A percentile compares a stretch with the other conserved stretches of the same genome.
These are phyloP conservation scores for Paramyrothecium roridum DNA, from an alignment of 2,329 filamentous ascomycete species.

Conservation along the genomic window DNA sequence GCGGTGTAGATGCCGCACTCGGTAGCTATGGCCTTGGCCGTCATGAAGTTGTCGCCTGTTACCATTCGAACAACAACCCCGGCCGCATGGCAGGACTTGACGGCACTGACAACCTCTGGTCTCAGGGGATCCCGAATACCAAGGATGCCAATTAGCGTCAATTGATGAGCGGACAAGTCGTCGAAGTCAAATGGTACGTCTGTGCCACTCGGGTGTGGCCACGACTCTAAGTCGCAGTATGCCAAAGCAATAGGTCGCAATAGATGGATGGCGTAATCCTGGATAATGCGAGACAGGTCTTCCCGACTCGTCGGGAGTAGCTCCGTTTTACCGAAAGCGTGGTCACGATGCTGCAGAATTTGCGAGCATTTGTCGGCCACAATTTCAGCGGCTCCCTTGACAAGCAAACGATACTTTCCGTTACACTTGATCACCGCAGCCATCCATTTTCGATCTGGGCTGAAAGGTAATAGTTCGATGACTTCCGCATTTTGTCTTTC, in stretches of 20 bases:
- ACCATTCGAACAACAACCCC: slow-evolving; percentile 62
- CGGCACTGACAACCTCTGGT: slow-evolving; percentile 55
- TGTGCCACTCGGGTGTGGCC: slow-evolving; percentile 60
- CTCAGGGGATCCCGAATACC: slow-evolving; percentile 65
- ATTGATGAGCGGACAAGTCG: slow-evolving; percentile 33
- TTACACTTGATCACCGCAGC: slow-evolving; percentile 47
- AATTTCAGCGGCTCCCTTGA: slow-evolving; percentile 58
- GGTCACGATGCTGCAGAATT: slow-evolving; percentile 41
- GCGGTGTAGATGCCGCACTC: slow-evolving; percentile 63
- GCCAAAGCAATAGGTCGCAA: slow-evolving; percentile 74
- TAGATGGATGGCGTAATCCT: slow-evolving; percentile 61
- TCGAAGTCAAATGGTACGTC: slow-evolving; percentile 41
- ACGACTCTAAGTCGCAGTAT: slow-evolving; percentile 69
- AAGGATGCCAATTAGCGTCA: slow-evolving; percentile 69
- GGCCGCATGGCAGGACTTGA: slow-evolving; percentile 56
- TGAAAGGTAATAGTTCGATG: slow-evolving; percentile 49
- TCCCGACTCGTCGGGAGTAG: slow-evolving; percentile 26
- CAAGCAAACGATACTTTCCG: slow-evolving; percentile 46
- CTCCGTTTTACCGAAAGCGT: slow-evolving; percentile 19
- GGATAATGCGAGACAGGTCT: slow-evolving; percentile 28
- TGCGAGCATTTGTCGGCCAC: slow-evolving; percentile 42
- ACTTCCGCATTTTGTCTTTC: slow-evolving; percentile 44
- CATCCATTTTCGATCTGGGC: slow-evolving; percentile 55
- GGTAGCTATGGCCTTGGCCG: slow-evolving; percentile 60
- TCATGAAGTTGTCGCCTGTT: slow-evolving; percentile 50